Conservation (phyloP, 1,139 yeast species). For the Geotrichum macrosporum region DNA sequence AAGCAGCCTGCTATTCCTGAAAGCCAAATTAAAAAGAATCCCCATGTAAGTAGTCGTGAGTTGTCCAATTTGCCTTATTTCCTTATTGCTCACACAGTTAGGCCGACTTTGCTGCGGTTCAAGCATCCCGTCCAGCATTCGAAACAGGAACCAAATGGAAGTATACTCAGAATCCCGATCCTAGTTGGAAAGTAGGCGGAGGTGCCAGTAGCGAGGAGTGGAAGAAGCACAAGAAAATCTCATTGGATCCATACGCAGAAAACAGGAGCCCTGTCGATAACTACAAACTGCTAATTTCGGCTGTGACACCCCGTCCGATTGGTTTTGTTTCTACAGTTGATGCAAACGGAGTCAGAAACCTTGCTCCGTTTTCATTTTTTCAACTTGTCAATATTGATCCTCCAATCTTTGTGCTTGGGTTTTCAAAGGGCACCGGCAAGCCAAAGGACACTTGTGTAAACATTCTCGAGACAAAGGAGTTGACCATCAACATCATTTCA, state of each 20-base stretch:
- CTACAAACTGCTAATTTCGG: constrained; percentile 50
- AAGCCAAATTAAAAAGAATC: constrained; percentile 25
- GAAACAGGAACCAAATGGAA: constrained; percentile 28
- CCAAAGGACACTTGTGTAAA: constrained; percentile 51
- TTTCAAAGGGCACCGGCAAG: constrained; percentile 41
- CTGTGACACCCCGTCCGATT: constrained; percentile 55
- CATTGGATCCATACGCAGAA: constrained; percentile 48
- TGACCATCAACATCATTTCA: constrained; percentile 55
- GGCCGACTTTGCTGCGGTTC: constrained; percentile 35
- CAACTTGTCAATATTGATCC: constrained; percentile 51
- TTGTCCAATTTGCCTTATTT: no score
- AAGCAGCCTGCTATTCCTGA: constrained; percentile 23
- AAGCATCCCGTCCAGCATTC: constrained; percentile 35
- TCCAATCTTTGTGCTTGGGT: constrained; percentile 53
- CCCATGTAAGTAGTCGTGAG: constrained; percentile 23
- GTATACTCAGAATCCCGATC: constrained; percentile 23
- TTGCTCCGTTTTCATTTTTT: constrained; percentile 60
- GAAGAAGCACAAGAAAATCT: constrained; percentile 44
- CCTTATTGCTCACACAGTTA: no score
- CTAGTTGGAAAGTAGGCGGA: constrained; percentile 47
- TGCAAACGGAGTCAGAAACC: constrained; percentile 45
- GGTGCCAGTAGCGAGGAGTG: constrained; percentile 45
- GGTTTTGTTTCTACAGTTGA: constrained; percentile 52
- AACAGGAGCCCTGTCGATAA: constrained; percentile 45
- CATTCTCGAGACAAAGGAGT: constrained; percentile 49